Evolutionary conservation across 2,329 filamentous ascomycete genomes (phyloP).

Genomic region (Colletotrichum plurivorum): DNA sequence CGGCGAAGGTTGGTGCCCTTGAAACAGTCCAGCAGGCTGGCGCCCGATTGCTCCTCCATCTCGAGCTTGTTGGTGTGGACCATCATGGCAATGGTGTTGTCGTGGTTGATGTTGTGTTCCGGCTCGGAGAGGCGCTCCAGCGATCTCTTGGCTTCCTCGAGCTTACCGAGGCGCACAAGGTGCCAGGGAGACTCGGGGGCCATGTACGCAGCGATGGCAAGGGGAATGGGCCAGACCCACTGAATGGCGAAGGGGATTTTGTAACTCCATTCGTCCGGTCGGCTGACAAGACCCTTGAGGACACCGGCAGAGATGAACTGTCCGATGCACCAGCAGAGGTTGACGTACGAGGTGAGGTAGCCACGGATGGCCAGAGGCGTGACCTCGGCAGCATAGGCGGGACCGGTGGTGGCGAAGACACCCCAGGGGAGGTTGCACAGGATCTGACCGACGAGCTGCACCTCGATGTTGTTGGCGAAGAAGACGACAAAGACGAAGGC

Average conservation of each 20-base stretch:
- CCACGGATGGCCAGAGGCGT: constrained; percentile 58
- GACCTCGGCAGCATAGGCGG: constrained; percentile 61
- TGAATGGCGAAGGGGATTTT: constrained; percentile 58
- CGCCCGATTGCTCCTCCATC: constrained; percentile 54
- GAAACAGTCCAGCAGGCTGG: constrained; percentile 62
- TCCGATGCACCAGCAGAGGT: constrained; percentile 60
- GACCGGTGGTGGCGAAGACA: constrained; percentile 60
- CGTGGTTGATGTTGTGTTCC: constrained; percentile 50
- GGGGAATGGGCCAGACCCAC: constrained; percentile 55
- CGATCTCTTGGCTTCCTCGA: constrained; percentile 50
- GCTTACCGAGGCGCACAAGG: constrained; percentile 50
- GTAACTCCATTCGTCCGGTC: constrained; percentile 53
- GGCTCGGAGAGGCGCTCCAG: constrained; percentile 51
- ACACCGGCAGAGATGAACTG: constrained; percentile 59
- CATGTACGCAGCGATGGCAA: constrained; percentile 49
- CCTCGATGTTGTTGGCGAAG: constrained; percentile 60
- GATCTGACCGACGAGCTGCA: constrained; percentile 61
- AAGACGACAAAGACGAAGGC: constrained; percentile 64
- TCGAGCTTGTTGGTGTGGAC: constrained; percentile 62
- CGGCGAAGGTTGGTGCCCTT: constrained; percentile 61
- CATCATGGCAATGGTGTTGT: constrained; percentile 57
- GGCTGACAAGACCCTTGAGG: constrained; percentile 54
- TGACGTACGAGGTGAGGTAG: constrained; percentile 60
- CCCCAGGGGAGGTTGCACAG: constrained; percentile 62
- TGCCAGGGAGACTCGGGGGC: constrained; percentile 56